Evolutionary conservation across 345 rosid species (phyloP).

Genomic region (Clausena lansium): DNA sequence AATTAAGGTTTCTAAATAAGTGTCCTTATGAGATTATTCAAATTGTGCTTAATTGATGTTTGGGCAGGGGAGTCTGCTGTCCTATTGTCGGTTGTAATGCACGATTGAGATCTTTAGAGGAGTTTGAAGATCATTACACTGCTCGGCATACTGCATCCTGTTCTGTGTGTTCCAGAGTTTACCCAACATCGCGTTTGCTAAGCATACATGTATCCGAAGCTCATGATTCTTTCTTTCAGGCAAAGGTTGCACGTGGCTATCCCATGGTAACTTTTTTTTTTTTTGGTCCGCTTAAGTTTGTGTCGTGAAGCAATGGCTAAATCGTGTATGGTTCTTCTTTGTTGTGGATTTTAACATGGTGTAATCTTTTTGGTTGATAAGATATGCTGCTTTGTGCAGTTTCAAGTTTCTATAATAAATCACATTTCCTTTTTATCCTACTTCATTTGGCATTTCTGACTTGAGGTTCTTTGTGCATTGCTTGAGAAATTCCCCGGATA

Average conservation of each 20-base stretch:
- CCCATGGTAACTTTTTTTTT: slow-evolving; percentile 59
- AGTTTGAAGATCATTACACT: slow-evolving; percentile 83
- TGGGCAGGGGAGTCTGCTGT: slow-evolving; percentile 66
- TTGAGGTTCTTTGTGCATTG: background rate
- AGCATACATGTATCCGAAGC: slow-evolving; percentile 89
- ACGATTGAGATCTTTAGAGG: slow-evolving; percentile 56
- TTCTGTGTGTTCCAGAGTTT: slow-evolving; percentile 84
- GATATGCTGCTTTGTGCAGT: slow-evolving; percentile 5
- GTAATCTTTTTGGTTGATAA: background rate
- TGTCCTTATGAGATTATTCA: background rate
- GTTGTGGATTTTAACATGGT: background rate
- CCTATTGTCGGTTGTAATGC: slow-evolving; percentile 84
- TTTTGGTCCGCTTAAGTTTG: background rate
- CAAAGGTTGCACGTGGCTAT: slow-evolving; percentile 89
- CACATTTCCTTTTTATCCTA: too few relatives aligned
- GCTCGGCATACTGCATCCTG: slow-evolving; percentile 92
- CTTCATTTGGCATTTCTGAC: background rate
- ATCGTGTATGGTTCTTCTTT: background rate
- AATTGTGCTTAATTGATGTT: slow-evolving; percentile 11
- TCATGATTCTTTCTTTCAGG: slow-evolving; percentile 93
- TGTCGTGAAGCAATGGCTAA: background rate
- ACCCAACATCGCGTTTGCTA: slow-evolving; percentile 76
- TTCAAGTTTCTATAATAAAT: background rate
- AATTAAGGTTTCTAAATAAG: background rate
- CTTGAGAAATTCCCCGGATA: too few relatives aligned